Evolutionary conservation across 2,329 filamentous ascomycete species (phyloP).

Genomic region (Sclerotinia borealis): DNA sequence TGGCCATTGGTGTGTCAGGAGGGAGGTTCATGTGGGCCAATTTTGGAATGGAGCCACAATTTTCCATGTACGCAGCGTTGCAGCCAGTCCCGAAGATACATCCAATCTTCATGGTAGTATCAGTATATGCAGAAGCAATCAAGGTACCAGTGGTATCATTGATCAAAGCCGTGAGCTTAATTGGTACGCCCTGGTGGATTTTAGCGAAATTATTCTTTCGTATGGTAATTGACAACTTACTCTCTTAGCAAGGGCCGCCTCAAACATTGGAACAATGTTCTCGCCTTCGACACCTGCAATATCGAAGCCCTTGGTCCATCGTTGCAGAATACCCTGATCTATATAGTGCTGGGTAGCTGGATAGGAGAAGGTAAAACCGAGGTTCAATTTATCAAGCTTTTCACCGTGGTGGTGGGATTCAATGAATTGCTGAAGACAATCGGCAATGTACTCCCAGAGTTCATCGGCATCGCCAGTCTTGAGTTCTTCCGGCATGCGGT

Average conservation of each 20-base stretch:
- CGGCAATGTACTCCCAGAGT: constrained; percentile 91
- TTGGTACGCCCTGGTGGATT: constrained; percentile 66
- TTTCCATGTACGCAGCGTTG: constrained; percentile 97
- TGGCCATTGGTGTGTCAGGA: constrained; percentile 78
- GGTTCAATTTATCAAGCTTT: constrained; percentile 60
- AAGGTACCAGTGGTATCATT: constrained; percentile 97
- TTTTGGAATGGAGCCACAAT: constrained; percentile 87
- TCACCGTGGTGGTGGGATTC: constrained; percentile 72
- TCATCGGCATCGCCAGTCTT: constrained; percentile 80
- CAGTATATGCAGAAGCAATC: constrained; percentile 96
- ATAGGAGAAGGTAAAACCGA: constrained; percentile 96
- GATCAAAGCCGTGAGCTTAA: constrained; percentile 87
- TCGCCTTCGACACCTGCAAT: constrained; percentile 86
- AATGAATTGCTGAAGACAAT: constrained; percentile 86
- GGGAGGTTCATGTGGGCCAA: constrained; percentile 86
- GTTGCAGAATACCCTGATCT: constrained; percentile 84
- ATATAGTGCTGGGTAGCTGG: constrained; percentile 91
- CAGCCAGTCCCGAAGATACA: constrained; percentile 98
- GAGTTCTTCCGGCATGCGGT: constrained; percentile 87
- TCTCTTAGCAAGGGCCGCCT: constrained; percentile 65
- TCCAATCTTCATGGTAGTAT: constrained; percentile 84
- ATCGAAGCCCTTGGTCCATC: constrained; percentile 97
- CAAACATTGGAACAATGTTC: constrained; percentile 84
- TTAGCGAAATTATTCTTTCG: constrained; percentile 15
- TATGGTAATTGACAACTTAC: constrained; percentile 38